Percentiles rank a stretch among this genome's conserved stretches.
Evolutionary conservation across 345 rosid species (phyloP).

Genomic region (Eucalyptus curtisii): DNA sequence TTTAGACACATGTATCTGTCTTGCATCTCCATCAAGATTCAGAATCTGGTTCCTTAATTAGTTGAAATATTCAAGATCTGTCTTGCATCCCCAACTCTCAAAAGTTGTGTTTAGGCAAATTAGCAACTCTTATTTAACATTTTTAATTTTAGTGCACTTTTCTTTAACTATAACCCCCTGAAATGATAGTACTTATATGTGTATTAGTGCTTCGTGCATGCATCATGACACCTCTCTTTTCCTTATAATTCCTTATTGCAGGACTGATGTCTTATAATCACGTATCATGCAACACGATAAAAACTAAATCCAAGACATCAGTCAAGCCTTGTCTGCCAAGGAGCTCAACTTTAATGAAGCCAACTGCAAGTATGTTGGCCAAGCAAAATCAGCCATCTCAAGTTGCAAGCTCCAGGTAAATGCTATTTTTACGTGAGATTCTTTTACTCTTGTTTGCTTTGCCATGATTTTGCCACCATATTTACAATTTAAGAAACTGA

Average conservation of each 20-base stretch:
- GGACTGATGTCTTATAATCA: constrained; percentile 30
- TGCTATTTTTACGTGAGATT: background rate
- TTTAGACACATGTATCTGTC: background rate
- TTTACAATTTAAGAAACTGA: background rate
- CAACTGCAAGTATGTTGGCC: constrained; percentile 81
- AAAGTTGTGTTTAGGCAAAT: background rate
- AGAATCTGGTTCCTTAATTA: background rate
- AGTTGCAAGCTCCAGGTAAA: constrained; percentile 41
- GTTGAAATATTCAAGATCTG: background rate
- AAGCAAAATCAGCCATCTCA: constrained; percentile 44
- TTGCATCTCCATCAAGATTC: background rate
- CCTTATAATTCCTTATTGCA: constrained; percentile 1
- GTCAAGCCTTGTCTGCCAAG: constrained; percentile 32
- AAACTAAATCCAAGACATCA: constrained; percentile 18
- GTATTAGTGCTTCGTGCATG: background rate
- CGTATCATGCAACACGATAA: constrained; percentile 14
- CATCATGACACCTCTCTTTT: background rate
- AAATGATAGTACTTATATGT: background rate
- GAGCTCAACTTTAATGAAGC: constrained; percentile 90
- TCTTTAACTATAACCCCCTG: background rate
- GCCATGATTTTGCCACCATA: background rate
- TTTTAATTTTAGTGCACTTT: background rate
- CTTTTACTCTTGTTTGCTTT: background rate
- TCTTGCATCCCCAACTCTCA: background rate
- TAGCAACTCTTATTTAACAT: background rate